A percentile compares a stretch with the other conserved stretches of the same genome.
phyloP scores from a whole-genome alignment of 306 rosid species.

The Vachellia collinsii region DNA sequence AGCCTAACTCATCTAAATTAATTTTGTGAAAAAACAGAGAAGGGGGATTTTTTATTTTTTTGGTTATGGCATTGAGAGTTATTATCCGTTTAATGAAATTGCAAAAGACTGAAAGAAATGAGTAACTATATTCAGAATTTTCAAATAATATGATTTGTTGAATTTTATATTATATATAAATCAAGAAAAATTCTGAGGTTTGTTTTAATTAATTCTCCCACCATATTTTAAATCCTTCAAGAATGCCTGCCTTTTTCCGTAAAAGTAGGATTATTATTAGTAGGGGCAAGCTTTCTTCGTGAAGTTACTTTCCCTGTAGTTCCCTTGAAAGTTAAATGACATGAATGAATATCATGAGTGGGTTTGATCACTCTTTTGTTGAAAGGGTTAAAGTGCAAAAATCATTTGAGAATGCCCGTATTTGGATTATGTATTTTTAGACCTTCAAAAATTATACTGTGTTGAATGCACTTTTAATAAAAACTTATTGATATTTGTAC shows the following conservation, averaged over 20 bases:
- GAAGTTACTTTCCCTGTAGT: background rate
- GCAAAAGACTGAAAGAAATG: background rate
- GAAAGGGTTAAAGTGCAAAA: no score
- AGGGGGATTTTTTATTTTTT: background rate
- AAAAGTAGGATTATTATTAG: background rate
- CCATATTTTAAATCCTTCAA: background rate
- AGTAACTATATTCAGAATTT: no score
- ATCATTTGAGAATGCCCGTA: no score
- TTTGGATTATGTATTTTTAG: no score
- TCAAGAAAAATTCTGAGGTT: no score
- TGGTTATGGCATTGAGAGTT: background rate
- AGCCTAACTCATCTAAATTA: no score
- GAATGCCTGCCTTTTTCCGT: no score
- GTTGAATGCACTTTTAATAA: no score
- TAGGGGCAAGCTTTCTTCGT: background rate
- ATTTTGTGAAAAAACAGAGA: background rate
- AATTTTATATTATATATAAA: no score
- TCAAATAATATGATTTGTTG: no score
- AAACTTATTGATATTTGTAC: no score
- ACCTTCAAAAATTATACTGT: no score
- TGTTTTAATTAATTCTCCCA: background rate
- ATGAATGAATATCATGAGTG: background rate
- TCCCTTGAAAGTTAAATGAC: background rate
- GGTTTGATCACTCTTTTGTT: background rate
- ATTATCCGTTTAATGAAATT: background rate